phyloP scores from a whole-genome alignment of 176 grass and related monocot genomes.

The Oryza meridionalis region DNA sequence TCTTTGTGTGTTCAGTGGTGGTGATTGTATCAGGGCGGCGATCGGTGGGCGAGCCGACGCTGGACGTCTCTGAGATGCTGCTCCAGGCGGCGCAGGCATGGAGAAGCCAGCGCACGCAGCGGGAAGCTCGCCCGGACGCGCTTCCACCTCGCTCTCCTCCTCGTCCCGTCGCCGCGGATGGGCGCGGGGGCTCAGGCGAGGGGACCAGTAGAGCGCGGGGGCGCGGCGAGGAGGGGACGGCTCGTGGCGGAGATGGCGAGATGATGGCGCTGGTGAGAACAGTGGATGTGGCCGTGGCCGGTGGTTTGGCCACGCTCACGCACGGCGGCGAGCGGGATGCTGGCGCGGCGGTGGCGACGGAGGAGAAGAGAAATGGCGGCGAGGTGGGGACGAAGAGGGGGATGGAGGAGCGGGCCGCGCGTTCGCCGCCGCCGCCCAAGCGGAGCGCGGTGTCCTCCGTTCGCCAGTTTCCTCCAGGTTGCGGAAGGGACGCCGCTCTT shows the following conservation, averaged over 20 bases:
- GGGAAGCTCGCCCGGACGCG: not conserved
- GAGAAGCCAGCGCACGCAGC: not conserved
- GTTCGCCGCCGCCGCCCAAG: constrained; percentile 12
- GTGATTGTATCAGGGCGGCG: not conserved
- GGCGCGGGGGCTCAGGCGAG: not conserved
- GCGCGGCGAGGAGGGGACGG: too few relatives aligned
- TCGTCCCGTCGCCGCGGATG: not conserved
- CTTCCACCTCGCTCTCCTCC: not conserved
- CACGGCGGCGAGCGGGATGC: not conserved
- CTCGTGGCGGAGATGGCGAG: not conserved
- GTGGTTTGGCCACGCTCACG: not conserved
- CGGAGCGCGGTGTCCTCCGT: constrained; percentile 10
- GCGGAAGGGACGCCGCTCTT: constrained; percentile 16
- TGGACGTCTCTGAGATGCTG: not conserved
- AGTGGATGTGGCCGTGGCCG: not conserved
- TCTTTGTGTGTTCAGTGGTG: not conserved
- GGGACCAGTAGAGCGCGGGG: not conserved
- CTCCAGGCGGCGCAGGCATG: not conserved
- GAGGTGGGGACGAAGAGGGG: constrained; percentile 11
- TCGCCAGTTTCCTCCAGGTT: constrained; percentile 40
- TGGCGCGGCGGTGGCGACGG: not conserved
- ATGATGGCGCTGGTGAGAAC: not conserved
- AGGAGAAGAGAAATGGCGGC: constrained; percentile 4
- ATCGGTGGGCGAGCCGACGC: not conserved
- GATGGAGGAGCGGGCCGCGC: not conserved